Percentiles rank a stretch among this genome's conserved stretches.
Evolutionary conservation across 1,139 yeast species (phyloP).

Genomic region (Meyerozyma elateridarum): DNA sequence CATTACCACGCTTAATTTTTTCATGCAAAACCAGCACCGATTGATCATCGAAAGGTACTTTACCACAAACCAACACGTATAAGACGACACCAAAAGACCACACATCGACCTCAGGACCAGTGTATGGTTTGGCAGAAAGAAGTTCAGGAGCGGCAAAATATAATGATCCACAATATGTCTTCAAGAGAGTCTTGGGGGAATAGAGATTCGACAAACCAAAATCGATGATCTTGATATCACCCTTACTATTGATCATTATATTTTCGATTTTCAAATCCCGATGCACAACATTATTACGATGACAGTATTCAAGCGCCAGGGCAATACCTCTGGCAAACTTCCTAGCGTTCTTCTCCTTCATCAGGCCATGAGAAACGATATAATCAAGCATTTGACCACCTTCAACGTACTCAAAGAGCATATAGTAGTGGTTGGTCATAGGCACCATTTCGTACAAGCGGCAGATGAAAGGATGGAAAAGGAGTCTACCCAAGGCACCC

Average conservation of each 20-base stretch:
- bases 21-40: slow-evolving; percentile 90
- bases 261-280: slow-evolving; percentile 96
- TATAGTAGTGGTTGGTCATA: slow-evolving; percentile 95
- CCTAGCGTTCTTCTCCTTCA: slow-evolving; percentile 91
- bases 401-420: slow-evolving; percentile 93
- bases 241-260: slow-evolving; percentile 88
- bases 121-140: slow-evolving; percentile 84
- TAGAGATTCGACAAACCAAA: slow-evolving; percentile 91
- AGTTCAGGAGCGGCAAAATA: slow-evolving; percentile 99
- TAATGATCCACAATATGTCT: slow-evolving; percentile 94
- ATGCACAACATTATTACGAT: slow-evolving; percentile 90
- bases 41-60: slow-evolving; percentile 97
- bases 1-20: slow-evolving; percentile 87
- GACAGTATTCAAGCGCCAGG: slow-evolving; percentile 90
- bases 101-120: slow-evolving; percentile 96
- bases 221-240: slow-evolving; percentile 93
- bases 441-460: slow-evolving; percentile 90
- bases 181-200: slow-evolving; percentile 65
- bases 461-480: slow-evolving; percentile 91
- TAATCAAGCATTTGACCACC: slow-evolving; percentile 98
- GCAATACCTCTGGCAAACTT: slow-evolving; percentile 96
- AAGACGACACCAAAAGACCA: slow-evolving; percentile 98
- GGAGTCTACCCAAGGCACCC: slow-evolving; percentile 85
- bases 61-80: slow-evolving; percentile 93
- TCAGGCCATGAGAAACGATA: slow-evolving; percentile 92